Evolutionary conservation across 441 rosid species (phyloP).

Genomic region (Melastoma candidum): DNA sequence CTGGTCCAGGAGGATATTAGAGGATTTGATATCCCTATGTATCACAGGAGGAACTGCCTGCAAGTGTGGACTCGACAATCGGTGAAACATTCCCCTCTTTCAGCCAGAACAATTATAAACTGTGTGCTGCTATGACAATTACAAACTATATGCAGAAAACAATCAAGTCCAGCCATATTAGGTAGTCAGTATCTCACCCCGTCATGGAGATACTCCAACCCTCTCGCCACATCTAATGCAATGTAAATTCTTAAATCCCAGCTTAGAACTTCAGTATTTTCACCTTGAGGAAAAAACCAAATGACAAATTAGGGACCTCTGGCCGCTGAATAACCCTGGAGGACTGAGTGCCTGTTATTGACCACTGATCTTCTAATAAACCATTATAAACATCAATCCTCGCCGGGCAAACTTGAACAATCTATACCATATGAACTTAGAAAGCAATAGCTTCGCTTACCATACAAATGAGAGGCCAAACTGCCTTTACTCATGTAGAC

Average conservation of each 20-base stretch:
- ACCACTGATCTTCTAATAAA: too few species aligned
- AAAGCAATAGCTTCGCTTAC: slow-evolving; percentile 34
- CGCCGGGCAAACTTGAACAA: too few species aligned
- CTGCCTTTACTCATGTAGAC: slow-evolving; percentile 98
- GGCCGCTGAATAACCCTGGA: too few species aligned
- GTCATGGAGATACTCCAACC: slow-evolving; percentile 96
- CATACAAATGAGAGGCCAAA: slow-evolving; percentile 85
- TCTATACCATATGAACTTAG: too few species aligned
- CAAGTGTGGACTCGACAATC: too few species aligned
- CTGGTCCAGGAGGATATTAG: slow-evolving; percentile 88
- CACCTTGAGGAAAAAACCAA: slow-evolving; percentile 32
- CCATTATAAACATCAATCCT: too few species aligned
- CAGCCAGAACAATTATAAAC: too few species aligned
- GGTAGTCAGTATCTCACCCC: slow-evolving; percentile 47
- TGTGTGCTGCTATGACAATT: too few species aligned
- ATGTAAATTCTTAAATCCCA: slow-evolving; percentile 87
- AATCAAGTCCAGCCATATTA: too few species aligned
- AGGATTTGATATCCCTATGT: slow-evolving; percentile 90
- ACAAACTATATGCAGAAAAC: too few species aligned
- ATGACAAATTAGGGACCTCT: too few species aligned
- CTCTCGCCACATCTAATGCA: slow-evolving; percentile 90
- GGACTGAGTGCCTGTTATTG: too few species aligned
- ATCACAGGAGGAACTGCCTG: slow-evolving; percentile 98
- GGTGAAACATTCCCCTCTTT: background rate
- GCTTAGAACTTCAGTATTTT: slow-evolving; percentile 41